phyloP scores from a whole-genome alignment of 176 grass and related monocot genomes.

The Thinopyrum elongatum region DNA sequence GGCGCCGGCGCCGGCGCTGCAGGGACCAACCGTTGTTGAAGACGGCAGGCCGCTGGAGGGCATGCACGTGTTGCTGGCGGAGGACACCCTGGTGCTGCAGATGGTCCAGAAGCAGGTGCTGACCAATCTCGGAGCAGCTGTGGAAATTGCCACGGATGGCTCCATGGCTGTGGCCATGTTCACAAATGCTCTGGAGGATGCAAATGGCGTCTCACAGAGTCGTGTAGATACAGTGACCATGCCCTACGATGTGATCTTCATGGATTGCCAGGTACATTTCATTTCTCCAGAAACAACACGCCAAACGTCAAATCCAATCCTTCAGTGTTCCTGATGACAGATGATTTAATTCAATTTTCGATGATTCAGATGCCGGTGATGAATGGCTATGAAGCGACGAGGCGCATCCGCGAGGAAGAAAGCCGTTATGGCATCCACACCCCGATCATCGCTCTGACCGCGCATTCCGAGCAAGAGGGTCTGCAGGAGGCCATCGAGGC shows the following conservation, averaged over 20 bases:
- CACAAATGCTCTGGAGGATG: constrained; percentile 39
- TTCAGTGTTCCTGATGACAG: too few relatives aligned
- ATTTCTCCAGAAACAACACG: neutral
- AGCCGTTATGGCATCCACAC: constrained; percentile 29
- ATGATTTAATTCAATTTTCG: neutral
- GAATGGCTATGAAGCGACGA: constrained; percentile 82
- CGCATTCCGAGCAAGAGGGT: constrained; percentile 39
- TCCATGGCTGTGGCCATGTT: constrained; percentile 41
- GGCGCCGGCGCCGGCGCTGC: too few relatives aligned
- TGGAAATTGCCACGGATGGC: constrained; percentile 51
- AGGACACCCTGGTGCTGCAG: constrained; percentile 48
- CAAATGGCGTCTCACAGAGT: too few relatives aligned
- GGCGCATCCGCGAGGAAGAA: constrained; percentile 64
- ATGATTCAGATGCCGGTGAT: constrained; percentile 66
- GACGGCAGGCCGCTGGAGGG: constrained; percentile 47
- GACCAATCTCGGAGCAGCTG: constrained; percentile 46
- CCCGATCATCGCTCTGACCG: constrained; percentile 65
- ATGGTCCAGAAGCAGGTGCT: constrained; percentile 41
- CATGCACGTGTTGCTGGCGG: constrained; percentile 52
- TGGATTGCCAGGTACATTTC: constrained; percentile 68
- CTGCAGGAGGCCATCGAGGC: constrained; percentile 23
- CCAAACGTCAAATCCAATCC: too few relatives aligned
- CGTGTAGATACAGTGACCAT: neutral
- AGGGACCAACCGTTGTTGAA: neutral
- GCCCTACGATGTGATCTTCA: constrained; percentile 55